Conservation (phyloP, 2,329 filamentous ascomycete genomes). For the Trichoderma polysporum region DNA sequence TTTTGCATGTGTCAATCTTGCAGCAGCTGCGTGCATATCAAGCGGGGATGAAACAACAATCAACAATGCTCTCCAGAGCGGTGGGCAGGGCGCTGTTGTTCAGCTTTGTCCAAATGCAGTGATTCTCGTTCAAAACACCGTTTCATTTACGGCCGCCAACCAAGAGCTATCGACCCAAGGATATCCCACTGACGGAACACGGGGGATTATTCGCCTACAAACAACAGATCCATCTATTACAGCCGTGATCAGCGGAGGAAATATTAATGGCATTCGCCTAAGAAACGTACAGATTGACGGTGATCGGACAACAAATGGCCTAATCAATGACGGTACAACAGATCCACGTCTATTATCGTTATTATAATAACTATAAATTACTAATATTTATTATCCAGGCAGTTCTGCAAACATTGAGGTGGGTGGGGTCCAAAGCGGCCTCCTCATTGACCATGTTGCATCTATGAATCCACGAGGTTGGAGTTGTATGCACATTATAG, state of each 20-base stretch:
- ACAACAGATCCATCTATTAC: not conserved
- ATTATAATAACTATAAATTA: too few relatives aligned
- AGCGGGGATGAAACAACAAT: not conserved
- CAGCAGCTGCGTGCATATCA: not conserved
- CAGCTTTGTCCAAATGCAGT: not conserved
- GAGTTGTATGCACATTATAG: not conserved
- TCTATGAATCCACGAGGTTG: not conserved
- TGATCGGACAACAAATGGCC: not conserved
- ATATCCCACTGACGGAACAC: not conserved
- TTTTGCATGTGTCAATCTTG: not conserved
- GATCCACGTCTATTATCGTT: not conserved
- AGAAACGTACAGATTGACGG: not conserved
- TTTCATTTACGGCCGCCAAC: not conserved
- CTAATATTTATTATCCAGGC: not conserved
- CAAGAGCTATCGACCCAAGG: not conserved
- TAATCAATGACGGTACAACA: not conserved
- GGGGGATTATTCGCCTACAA: not conserved
- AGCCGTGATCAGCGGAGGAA: not conserved
- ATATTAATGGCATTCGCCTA: not conserved
- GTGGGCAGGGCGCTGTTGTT: not conserved
- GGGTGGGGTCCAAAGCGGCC: not conserved
- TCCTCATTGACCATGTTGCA: not conserved
- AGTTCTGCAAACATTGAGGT: not conserved
- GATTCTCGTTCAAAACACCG: not conserved
- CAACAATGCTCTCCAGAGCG: not conserved